Evolutionary conservation across 169 alveolate genomes (phyloP).

Genomic region (Cryptosporidium sp.): DNA sequence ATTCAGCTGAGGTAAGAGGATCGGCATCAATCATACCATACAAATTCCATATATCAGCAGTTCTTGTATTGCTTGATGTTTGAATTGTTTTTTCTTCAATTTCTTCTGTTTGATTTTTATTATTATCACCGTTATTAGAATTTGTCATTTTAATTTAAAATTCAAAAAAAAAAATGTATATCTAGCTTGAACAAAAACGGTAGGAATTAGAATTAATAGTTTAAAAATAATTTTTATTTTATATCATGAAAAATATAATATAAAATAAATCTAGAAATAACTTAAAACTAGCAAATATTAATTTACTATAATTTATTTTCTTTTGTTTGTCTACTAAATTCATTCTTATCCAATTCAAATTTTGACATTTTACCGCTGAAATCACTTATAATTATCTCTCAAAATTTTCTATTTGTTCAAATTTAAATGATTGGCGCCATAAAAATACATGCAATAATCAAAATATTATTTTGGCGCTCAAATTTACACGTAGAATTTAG

Average conservation of each 20-base stretch:
- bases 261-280: background rate
- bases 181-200: background rate
- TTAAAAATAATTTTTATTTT: too few relatives aligned
- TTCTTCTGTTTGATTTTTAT: background rate
- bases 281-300: background rate
- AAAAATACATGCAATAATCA: background rate
- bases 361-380: constrained; percentile 17
- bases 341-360: background rate
- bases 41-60: constrained; percentile 55
- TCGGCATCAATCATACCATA: constrained; percentile 60
- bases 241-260: too few relatives aligned
- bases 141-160: background rate
- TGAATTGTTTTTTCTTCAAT: background rate
- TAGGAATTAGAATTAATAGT: too few relatives aligned
- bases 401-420: background rate
- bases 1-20: constrained; percentile 36
- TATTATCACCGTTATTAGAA: background rate
- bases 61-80: constrained; percentile 2
- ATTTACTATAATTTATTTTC: background rate
- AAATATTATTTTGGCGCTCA: background rate
- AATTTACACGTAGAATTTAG: background rate
- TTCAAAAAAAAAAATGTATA: too few relatives aligned
- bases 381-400: background rate
- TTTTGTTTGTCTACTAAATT: background rate
- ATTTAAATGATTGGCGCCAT: background rate